Evolutionary conservation across 768 basidiomycete species (phyloP), one percentile per base, ranked within the genome.

Genomic region (Auricularia sp.): DNA sequence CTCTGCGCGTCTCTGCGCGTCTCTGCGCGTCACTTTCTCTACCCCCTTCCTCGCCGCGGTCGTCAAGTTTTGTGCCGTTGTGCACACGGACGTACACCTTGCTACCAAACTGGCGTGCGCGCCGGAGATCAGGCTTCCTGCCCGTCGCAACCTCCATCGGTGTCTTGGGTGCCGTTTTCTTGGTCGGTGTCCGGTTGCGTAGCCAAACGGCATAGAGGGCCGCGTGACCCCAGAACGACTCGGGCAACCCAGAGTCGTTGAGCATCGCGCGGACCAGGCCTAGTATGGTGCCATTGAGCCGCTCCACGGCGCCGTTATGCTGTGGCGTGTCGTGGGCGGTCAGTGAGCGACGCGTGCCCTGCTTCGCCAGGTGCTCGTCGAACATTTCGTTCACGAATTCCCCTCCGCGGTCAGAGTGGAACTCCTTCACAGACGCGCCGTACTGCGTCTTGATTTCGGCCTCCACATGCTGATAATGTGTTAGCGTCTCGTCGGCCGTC

Each of bases 71-170:
- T 16, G 39, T 8, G 39, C 47, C 47, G 47, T 51, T 16, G 47
- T 51, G 11, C 16, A 13, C 16, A 16, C 8, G 47, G 2, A 68
- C 70, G 37, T 54, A 61, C 4, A 65, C 65, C 65, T 77, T 56
- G 58, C 63, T 63, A 47, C 69, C 73, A 59, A 70, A 74, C 45
- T 65, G 39, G 2, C 54, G 68, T 0, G 75, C 36, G n/a, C 66
- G 44, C 0, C 64, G 59, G 3, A 77, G 47, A 37, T 76, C 59
- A 5, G 76, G 75, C 63, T 75, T 75, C 51, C 45, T 7, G 16
- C 71, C 65, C 1, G 61, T 63, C 18, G 36, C 64, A 3, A 51
- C 64, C 62, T 77, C 73, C 5, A 71, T 62, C 2, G 73, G 77
- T 0, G 73, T 75, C 24, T 63, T 68, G 21, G 68, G 68, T 3